Percentiles rank a stretch among this genome's conserved stretches.
Conservation (phyloP, 2,329 filamentous ascomycete species). For the Colletotrichum viniferum region DNA sequence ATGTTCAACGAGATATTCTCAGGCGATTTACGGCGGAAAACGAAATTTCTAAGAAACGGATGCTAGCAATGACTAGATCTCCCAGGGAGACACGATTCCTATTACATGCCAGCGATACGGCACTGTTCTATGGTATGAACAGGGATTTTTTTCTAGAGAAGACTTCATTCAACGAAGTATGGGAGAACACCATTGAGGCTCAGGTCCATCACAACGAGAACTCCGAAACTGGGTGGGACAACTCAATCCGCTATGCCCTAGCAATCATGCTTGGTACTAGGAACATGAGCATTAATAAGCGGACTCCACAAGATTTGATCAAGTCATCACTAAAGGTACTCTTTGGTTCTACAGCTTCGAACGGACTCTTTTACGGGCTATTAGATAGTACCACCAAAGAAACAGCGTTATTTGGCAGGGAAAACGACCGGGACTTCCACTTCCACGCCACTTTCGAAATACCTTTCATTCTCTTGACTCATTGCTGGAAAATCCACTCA, state of each 20-base stretch:
- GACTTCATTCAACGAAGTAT: not conserved
- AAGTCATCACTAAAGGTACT: not conserved
- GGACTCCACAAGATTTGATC: not conserved
- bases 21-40: not conserved
- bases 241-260: not conserved
- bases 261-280: not conserved
- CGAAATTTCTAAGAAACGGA: not conserved
- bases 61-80: not conserved
- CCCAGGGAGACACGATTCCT: not conserved
- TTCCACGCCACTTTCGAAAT: not conserved
- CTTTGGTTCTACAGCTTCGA: accelerated
- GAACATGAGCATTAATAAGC: not conserved
- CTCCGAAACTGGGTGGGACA: not conserved
- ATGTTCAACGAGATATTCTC: not conserved
- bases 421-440: not conserved
- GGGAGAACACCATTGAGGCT: not conserved
- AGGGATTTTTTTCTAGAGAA: not conserved
- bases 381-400: not conserved
- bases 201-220: not conserved
- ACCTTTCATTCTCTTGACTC: not conserved
- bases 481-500: not conserved
- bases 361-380: not conserved
- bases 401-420: accelerated
- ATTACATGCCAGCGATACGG: not conserved
- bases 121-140: not conserved